These are phyloP conservation scores for Penicillium egyptiacum DNA, from an alignment of 495 filamentous ascomycete species.

Conservation along the genomic window DNA sequence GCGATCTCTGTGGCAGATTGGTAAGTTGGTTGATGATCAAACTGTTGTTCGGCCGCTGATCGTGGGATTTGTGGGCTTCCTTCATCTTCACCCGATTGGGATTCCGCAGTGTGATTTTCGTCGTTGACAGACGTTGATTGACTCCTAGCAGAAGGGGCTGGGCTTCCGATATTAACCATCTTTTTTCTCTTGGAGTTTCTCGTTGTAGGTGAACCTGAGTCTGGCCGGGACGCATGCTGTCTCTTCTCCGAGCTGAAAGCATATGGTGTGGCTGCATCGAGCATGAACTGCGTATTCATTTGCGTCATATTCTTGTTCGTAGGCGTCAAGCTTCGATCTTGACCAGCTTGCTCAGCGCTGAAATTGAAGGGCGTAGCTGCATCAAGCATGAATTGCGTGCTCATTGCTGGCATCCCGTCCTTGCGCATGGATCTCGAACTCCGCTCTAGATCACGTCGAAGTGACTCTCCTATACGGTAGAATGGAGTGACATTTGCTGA, in stretches of 20 bases:
- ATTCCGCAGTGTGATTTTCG: conserved; percentile 13
- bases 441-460: conserved; percentile 2
- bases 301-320: conserved; percentile 23
- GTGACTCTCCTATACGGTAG: conserved; percentile 21
- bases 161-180: neutral
- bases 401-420: conserved; percentile 35
- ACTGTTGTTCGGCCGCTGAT: neutral
- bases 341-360: conserved; percentile 29
- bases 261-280: conserved; percentile 51
- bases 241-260: conserved; percentile 48
- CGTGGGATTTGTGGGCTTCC: neutral
- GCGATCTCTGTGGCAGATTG: conserved; percentile 15
- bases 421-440: conserved; percentile 13
- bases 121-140: conserved; percentile 1
- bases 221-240: conserved; percentile 13
- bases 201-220: conserved; percentile 12
- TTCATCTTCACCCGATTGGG: neutral
- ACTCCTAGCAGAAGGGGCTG: neutral
- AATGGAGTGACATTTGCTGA: conserved; percentile 41
- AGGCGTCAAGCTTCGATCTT: conserved; percentile 5
- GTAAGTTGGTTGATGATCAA: conserved; percentile 4
- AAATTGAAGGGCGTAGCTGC: conserved; percentile 49
- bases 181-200: conserved; percentile 17
- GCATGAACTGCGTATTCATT: conserved; percentile 52
- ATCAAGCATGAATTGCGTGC: conserved; percentile 53